These are phyloP conservation scores for Lachnellula occidentalis DNA, from an alignment of 2,329 filamentous ascomycete genomes.

Conservation along the genomic window DNA sequence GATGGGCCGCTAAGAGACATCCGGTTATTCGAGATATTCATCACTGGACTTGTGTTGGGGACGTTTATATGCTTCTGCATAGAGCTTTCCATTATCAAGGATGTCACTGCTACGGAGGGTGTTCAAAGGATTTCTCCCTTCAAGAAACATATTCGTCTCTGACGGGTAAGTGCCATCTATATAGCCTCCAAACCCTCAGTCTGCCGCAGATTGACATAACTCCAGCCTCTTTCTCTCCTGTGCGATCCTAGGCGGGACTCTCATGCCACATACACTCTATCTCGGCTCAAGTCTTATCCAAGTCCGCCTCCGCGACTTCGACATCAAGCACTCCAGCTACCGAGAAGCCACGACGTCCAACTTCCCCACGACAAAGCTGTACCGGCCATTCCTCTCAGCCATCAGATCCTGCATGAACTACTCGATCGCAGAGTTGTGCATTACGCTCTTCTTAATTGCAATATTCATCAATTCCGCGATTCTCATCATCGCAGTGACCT, in stretches of 20 bases:
- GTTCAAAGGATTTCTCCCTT: constrained; percentile 59
- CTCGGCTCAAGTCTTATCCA: constrained; percentile 66
- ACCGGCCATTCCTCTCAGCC: constrained; percentile 63
- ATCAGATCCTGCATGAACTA: constrained; percentile 68
- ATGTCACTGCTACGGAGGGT: constrained; percentile 48
- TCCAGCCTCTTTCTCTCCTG: constrained; percentile 58
- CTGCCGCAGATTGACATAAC: constrained; percentile 3
- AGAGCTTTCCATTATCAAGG: constrained; percentile 54
- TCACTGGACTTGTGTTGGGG: constrained; percentile 55
- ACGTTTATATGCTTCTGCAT: constrained; percentile 66
- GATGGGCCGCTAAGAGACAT: constrained; percentile 51
- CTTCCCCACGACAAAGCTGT: constrained; percentile 44
- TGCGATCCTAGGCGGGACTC: constrained; percentile 69
- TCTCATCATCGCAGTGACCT: constrained; percentile 72
- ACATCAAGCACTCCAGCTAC: constrained; percentile 49
- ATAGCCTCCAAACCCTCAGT: neutral
- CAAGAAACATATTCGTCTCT: constrained; percentile 48
- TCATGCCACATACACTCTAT: constrained; percentile 64
- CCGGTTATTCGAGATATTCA: constrained; percentile 56
- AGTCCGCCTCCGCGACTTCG: constrained; percentile 57
- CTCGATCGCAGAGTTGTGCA: constrained; percentile 61
- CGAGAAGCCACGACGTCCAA: constrained; percentile 19
- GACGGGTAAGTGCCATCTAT: constrained; percentile 38
- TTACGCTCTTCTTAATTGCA: constrained; percentile 73
- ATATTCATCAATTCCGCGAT: constrained; percentile 80